Evolutionary conservation across 2,329 filamentous ascomycete genomes (phyloP), one percentile per base, ranked within the genome.

Genomic region (Cadophora malorum): DNA sequence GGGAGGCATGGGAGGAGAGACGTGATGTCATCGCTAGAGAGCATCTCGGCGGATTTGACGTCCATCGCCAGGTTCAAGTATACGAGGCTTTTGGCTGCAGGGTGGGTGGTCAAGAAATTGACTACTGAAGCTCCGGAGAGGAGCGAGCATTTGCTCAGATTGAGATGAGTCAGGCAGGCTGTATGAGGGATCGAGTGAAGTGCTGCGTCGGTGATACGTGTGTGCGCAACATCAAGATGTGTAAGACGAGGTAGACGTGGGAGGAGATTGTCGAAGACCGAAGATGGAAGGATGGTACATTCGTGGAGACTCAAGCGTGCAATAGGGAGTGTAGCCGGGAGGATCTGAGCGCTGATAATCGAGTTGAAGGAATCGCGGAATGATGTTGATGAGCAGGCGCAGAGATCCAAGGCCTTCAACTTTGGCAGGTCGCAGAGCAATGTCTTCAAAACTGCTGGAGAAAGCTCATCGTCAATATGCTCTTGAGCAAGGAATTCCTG

Each of bases 401-500:
- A 93, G 76, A 95, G 91, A 77, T 96, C 92, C 25, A 95, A 75
- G 0, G 90, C 91, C 68, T 85, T 83, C 64, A 96, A 80, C 60
- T 83, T 80, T 19, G 70, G 67, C 4, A 69, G 63, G 41, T 67
- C 60, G 58, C 65, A 67, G 33, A 71, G 52, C 1, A 96, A 81
- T 79, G 92, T 93, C 70, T 84, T 82, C 53, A 95, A 79, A 21
- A 95, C 90, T 19, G 85, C 82, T n/a, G 83, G 82, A 73, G 88
- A 86, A 58, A 95, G 82, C 73, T 96, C 92, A 61, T 90, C 88
- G 76, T 94, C 91, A 63, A 96, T 83, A 73, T 95, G 91, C 79
- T 96, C 92, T 80, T 94, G 92, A 21, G 89, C 88, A 61, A 95
- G 82, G 76, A 94, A 93, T 79, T 95, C 92, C 75, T 90, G 88